phyloP scores from a whole-genome alignment of 805 yeast genomes.

The Hanseniaspora meyeri region DNA sequence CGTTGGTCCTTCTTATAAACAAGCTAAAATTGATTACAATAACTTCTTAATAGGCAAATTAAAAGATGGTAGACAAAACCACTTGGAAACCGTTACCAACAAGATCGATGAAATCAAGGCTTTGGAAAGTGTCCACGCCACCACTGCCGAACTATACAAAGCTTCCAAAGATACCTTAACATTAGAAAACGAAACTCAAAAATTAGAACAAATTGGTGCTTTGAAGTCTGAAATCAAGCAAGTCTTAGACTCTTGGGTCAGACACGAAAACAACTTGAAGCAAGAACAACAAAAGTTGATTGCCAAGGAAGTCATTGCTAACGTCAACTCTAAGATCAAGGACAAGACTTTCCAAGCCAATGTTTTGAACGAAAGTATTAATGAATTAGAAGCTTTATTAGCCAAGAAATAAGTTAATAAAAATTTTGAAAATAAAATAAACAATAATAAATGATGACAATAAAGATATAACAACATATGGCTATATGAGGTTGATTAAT shows the following conservation, averaged over 20 bases:
- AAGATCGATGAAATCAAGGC: slow-evolving; percentile 81
- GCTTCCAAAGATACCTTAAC: slow-evolving; percentile 93
- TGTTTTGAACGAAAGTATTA: slow-evolving; percentile 79
- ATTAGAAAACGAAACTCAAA: slow-evolving; percentile 88
- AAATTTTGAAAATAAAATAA: background rate
- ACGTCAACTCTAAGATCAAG: slow-evolving; percentile 72
- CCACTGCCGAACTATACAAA: slow-evolving; percentile 84
- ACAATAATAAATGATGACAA: background rate
- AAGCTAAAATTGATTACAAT: slow-evolving; percentile 12
- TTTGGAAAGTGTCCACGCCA: slow-evolving; percentile 80
- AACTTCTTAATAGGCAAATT: slow-evolving; percentile 10
- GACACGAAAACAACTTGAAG: slow-evolving; percentile 93
- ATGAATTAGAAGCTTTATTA: slow-evolving; percentile 82
- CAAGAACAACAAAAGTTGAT: slow-evolving; percentile 91
- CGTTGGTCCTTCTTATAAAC: slow-evolving; percentile 83
- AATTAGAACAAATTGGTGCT: slow-evolving; percentile 80
- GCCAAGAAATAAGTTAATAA: slow-evolving; percentile 25
- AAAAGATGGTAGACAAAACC: slow-evolving; percentile 60
- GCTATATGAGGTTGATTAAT: background rate
- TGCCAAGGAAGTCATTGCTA: slow-evolving; percentile 71
- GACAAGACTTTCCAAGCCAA: slow-evolving; percentile 89
- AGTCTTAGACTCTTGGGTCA: slow-evolving; percentile 96
- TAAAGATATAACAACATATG: background rate
- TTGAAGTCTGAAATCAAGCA: slow-evolving; percentile 84
- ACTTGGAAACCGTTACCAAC: slow-evolving; percentile 81